A percentile compares a stretch with the other conserved stretches of the same genome.
phyloP scores from a whole-genome alignment of 257 asterid species.

The Verbascum thapsus region DNA sequence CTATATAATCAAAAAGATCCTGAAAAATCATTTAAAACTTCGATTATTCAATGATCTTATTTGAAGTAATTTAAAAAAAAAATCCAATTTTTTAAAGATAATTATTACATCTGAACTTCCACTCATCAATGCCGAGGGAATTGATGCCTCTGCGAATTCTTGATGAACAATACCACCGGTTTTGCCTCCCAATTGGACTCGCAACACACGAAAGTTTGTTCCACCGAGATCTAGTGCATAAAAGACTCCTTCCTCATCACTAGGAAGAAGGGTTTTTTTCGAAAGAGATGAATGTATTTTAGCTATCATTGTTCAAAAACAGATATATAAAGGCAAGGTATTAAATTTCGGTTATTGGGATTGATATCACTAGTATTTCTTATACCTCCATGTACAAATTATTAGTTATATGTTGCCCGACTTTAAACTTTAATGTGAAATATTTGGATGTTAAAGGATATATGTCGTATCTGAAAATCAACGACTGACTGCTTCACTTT shows the following conservation, averaged over 20 bases:
- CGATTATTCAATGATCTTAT: not conserved
- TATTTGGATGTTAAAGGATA: too few species aligned
- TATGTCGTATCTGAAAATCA: too few species aligned
- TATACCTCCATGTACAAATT: too few species aligned
- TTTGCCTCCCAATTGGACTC: conserved; percentile 79
- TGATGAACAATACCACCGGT: conserved; percentile 60
- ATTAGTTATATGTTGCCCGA: too few species aligned
- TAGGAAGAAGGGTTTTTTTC: conserved; percentile 23
- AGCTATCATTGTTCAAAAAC: conserved; percentile 17
- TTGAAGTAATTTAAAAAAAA: not conserved
- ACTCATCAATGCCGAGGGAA: conserved; percentile 81
- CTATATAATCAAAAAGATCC: conserved; percentile 70
- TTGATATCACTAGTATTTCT: too few species aligned
- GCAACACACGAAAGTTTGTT: conserved; percentile 84
- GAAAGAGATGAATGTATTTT: conserved; percentile 22
- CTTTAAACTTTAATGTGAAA: too few species aligned
- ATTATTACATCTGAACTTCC: conserved; percentile 53
- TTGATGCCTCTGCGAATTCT: conserved; percentile 80
- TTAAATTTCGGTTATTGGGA: too few species aligned
- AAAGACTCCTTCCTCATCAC: conserved; percentile 86
- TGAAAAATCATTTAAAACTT: conserved; percentile 35
- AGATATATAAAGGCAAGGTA: not conserved
- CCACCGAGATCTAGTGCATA: conserved; percentile 97
- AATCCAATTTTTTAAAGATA: not conserved
- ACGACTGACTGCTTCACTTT: not conserved